These are phyloP conservation scores for Neurospora pannonica DNA, from an alignment of 495 filamentous ascomycete genomes.

Conservation along the genomic window DNA sequence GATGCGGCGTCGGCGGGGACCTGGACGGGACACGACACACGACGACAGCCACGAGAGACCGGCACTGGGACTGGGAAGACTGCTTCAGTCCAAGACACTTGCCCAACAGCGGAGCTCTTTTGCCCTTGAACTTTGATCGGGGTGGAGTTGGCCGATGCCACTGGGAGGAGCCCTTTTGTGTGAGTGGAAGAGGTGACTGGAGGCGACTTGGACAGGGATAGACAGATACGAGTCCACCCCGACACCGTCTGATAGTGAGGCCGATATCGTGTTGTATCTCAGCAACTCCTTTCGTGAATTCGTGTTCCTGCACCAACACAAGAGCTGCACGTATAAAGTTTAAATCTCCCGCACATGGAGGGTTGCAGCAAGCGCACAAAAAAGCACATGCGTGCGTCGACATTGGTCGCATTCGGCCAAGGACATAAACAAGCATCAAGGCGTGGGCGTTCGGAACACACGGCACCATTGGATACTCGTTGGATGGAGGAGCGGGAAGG, in stretches of 20 bases:
- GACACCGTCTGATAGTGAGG: not conserved
- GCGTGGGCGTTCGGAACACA: not conserved
- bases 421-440: not conserved
- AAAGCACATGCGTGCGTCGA: not conserved
- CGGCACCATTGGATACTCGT: not conserved
- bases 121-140: not conserved
- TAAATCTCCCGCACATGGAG: not conserved
- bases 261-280: not conserved
- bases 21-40: not conserved
- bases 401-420: not conserved
- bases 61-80: not conserved
- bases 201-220: not conserved
- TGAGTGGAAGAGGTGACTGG: not conserved
- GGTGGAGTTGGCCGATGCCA: not conserved
- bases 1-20: not conserved
- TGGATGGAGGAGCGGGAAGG: not conserved
- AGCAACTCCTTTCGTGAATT: not conserved
- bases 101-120: not conserved
- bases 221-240: not conserved
- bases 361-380: not conserved
- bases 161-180: not conserved
- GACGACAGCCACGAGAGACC: not conserved
- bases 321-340: not conserved
- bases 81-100: not conserved
- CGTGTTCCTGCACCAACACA: not conserved